These are phyloP conservation scores for Calonectria pseudoreteaudii DNA, from an alignment of 2,329 filamentous ascomycete species.

Conservation along the genomic window DNA sequence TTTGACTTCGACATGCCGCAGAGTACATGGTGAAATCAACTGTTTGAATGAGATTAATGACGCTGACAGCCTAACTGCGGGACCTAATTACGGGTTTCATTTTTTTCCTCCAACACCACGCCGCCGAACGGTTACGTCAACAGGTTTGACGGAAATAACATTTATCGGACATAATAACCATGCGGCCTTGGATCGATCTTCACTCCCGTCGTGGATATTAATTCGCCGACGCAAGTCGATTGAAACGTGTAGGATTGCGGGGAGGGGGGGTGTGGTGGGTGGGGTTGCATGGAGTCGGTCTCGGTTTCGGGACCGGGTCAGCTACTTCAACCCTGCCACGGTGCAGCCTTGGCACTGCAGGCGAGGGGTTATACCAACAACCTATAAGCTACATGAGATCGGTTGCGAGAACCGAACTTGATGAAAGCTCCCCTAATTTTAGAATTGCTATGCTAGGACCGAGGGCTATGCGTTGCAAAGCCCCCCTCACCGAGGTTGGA, in stretches of 20 bases:
- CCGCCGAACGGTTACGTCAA: background rate
- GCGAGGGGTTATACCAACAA: background rate
- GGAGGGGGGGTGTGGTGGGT: no score
- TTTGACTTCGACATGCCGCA: background rate
- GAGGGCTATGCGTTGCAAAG: background rate
- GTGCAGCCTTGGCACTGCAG: background rate
- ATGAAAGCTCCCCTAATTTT: background rate
- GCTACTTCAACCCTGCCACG: background rate
- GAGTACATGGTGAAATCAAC: background rate
- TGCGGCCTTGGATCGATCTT: background rate
- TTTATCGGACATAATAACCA: background rate
- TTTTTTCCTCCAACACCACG: background rate
- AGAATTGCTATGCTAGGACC: background rate
- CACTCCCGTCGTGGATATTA: background rate
- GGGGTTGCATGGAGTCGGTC: background rate
- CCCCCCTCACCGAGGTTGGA: background rate
- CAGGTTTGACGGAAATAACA: background rate
- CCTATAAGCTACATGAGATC: background rate
- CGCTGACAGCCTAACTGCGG: no score
- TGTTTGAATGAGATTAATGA: background rate
- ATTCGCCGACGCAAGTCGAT: background rate
- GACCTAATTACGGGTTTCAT: background rate
- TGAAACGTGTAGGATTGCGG: background rate
- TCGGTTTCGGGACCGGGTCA: background rate
- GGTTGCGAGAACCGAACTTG: fast-evolving